Base-by-base conservation (phyloP, 257 asterid genomes). In the Gardenia jasminoides region DNA sequence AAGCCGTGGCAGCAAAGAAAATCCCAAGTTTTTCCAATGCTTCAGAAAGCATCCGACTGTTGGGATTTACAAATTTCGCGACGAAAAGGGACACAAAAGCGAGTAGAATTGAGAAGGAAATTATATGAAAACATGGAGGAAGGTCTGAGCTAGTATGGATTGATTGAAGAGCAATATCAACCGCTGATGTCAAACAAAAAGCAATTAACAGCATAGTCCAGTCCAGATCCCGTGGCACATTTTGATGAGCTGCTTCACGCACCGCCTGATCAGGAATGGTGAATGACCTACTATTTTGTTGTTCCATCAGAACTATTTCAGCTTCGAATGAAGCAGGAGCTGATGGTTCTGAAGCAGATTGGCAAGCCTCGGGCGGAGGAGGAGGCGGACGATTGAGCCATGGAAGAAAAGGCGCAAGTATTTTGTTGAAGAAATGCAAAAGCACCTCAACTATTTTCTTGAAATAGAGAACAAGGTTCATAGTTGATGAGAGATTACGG, bases 81-180 rank as follows among this genome's bases (percentile, higher is more conserved):
- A 69, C 62, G 13, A 70, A 69, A 39, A 78, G 70, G 33, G 22
- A 78, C 31, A 66, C 33, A 16, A 78, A 78, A 30, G 77, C 81
- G 41, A 78, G 81, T 56, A 70, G 52, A 61, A 78, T 78, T 2
- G 64, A 47, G 74, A 78, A 78, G 52, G 77, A 70, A 8, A 70
- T 20, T 20, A 70, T 43, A 10, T 70, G 59, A 15, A 70, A 70
- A n/a, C 58, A 70, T 70, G 43, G 33, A 9, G 75, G 75, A n/a
- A 70, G 31, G 24, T 10, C 8, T 7, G 68, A 11, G 9, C 0
- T 8, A 58, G 64, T 58, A 26, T 62, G 68, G 17, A 26, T 8
- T 9, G 68, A 62, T 62, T 62, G 68, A 24, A n/a, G 68, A 62
- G 68, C 68, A 62, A 62, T 10, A 26, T 62, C 68, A 26, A 62